phyloP scores from a whole-genome alignment of 257 asterid species.

The Linaria vulgaris region DNA sequence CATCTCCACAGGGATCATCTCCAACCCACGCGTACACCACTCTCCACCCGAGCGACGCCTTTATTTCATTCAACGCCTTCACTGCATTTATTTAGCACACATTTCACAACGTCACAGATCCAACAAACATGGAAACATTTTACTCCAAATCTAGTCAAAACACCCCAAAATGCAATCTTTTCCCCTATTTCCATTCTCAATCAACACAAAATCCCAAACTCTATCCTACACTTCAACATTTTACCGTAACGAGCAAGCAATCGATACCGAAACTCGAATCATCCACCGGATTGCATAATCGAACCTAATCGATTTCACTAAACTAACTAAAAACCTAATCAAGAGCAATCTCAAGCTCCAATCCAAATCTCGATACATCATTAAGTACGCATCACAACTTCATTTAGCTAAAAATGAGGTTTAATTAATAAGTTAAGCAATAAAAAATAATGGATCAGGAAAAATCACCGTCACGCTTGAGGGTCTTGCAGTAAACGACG shows the following conservation, averaged over 20 bases:
- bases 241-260: too few relatives aligned
- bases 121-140: constrained; percentile 5
- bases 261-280: too few relatives aligned
- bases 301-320: constrained; percentile 22
- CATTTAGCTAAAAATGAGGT: too few relatives aligned
- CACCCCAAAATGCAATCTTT: background rate
- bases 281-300: background rate
- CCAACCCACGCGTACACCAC: constrained; percentile 99
- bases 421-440: too few relatives aligned
- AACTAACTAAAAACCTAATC: constrained; percentile 17
- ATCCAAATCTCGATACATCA: too few relatives aligned
- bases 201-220: too few relatives aligned
- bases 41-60: constrained; percentile 99
- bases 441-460: constrained; percentile 14
- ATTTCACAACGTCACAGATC: constrained; percentile 2
- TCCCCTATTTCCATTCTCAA: too few relatives aligned
- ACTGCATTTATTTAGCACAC: constrained; percentile 39
- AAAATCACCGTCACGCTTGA: constrained; percentile 79
- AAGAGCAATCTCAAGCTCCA: background rate
- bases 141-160: constrained; percentile 19
- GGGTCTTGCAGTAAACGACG: constrained; percentile 75
- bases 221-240: too few relatives aligned
- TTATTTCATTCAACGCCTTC: constrained; percentile 92
- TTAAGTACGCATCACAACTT: too few relatives aligned
- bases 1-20: constrained; percentile 99